Conservation (phyloP, 2,329 filamentous ascomycete genomes). For the Tolypocladium album region DNA sequence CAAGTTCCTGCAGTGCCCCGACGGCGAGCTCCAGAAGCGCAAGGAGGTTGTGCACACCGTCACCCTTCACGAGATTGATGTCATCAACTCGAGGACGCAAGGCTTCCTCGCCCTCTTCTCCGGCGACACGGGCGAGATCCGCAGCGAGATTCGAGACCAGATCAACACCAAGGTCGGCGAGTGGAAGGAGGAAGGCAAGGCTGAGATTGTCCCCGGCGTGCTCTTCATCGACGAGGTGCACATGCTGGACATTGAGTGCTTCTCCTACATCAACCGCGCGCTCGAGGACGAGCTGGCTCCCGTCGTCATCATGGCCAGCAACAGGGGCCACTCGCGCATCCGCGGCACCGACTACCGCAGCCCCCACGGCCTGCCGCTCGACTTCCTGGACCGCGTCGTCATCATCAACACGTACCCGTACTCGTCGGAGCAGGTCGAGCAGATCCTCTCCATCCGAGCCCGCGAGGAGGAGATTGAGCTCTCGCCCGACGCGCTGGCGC, state of each 20-base stretch:
- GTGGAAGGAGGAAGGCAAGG: slow-evolving; percentile 99
- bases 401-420: slow-evolving; percentile 94
- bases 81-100: slow-evolving; percentile 98
- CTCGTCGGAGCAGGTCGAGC: slow-evolving; percentile 70
- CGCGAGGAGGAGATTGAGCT: slow-evolving; percentile 94
- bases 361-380: slow-evolving; percentile 86
- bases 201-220: slow-evolving; percentile 93
- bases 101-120: slow-evolving; percentile 96
- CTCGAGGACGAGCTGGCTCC: slow-evolving; percentile 90
- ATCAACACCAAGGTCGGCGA: slow-evolving; percentile 98
- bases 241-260: slow-evolving; percentile 99
- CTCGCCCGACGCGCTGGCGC: slow-evolving; percentile 76
- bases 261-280: slow-evolving; percentile 95
- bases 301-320: slow-evolving; percentile 98
- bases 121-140: slow-evolving; percentile 94
- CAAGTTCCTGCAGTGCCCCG: slow-evolving; percentile 94
- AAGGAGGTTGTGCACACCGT: slow-evolving; percentile 97
- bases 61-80: slow-evolving; percentile 94
- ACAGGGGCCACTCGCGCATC: slow-evolving; percentile 83
- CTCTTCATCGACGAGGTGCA: slow-evolving; percentile 98
- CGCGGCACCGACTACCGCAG: slow-evolving; percentile 88
- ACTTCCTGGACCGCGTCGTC: slow-evolving; percentile 91
- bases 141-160: slow-evolving; percentile 93
- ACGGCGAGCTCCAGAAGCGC: slow-evolving; percentile 93
- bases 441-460: slow-evolving; percentile 86